Conservation (phyloP, 345 rosid genomes). For the Eucalyptus polyanthemos region DNA sequence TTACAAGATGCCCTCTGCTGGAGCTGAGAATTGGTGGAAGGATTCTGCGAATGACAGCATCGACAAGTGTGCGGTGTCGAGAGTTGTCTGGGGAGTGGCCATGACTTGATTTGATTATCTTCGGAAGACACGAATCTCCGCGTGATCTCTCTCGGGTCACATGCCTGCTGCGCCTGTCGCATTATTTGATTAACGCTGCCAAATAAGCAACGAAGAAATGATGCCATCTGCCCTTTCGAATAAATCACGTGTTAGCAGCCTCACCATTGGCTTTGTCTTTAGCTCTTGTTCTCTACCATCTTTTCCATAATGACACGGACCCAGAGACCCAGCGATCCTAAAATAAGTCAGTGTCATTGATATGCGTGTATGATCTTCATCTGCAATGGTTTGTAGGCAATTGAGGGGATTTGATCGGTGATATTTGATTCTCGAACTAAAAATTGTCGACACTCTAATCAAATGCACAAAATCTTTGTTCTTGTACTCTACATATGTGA, state of each 20-base stretch:
- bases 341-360: neutral
- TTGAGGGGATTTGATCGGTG: rapidly evolving
- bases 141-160: too few species aligned
- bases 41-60: neutral
- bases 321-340: neutral
- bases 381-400: rapidly evolving
- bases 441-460: neutral
- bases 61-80: neutral
- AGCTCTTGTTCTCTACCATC: rapidly evolving
- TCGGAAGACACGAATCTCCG: too few species aligned
- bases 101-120: neutral
- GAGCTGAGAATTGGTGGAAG: neutral
- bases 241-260: neutral
- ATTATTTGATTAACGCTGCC: neutral
- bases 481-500: neutral
- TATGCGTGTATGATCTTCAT: rapidly evolving
- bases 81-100: neutral
- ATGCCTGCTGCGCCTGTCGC: neutral
- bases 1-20: neutral
- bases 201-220: neutral
- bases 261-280: neutral
- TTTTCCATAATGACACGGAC: rapidly evolving
- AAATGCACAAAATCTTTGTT: neutral
- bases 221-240: neutral
- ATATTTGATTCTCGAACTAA: neutral